Evolutionary conservation across 83 land plant genomes (phyloP).

Genomic region (Diphasiastrum complanatum): DNA sequence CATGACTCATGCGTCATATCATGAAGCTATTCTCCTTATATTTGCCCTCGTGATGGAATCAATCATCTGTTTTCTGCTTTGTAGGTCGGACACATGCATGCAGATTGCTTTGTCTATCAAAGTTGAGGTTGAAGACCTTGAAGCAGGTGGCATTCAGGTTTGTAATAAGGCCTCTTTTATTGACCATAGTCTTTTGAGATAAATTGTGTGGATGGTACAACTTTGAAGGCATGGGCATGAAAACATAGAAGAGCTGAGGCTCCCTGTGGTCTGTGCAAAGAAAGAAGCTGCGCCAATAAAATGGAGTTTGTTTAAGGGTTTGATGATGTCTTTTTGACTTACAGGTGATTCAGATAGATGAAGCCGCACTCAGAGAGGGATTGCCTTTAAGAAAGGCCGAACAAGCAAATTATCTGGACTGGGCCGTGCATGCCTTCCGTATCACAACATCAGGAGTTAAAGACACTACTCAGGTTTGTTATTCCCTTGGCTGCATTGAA

Average conservation of each 20-base stretch:
- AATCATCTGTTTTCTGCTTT: too few relatives aligned
- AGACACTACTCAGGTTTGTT: constrained; percentile 8
- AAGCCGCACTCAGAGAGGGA: constrained; percentile 12
- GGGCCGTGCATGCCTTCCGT: constrained; percentile 17
- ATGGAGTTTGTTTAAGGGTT: too few relatives aligned
- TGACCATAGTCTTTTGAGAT: neutral
- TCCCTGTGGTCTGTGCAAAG: too few relatives aligned
- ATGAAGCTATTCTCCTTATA: neutral
- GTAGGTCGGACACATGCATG: neutral
- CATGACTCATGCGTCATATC: neutral
- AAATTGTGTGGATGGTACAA: too few relatives aligned
- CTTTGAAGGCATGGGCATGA: too few relatives aligned
- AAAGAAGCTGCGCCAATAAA: too few relatives aligned
- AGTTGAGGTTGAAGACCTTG: constrained; percentile 12
- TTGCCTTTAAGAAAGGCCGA: constrained; percentile 8
- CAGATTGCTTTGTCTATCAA: constrained; percentile 12
- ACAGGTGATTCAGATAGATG: constrained; percentile 14
- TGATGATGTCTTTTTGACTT: too few relatives aligned
- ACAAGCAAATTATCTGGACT: constrained; percentile 11
- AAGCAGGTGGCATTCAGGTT: neutral
- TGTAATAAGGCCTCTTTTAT: neutral
- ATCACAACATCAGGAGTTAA: too few relatives aligned
- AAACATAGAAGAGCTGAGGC: too few relatives aligned
- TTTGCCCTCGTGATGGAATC: too few relatives aligned
- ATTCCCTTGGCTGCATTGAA: too few relatives aligned